phyloP scores from a whole-genome alignment of 2,329 filamentous ascomycete genomes.

The Penicillium sp. region DNA sequence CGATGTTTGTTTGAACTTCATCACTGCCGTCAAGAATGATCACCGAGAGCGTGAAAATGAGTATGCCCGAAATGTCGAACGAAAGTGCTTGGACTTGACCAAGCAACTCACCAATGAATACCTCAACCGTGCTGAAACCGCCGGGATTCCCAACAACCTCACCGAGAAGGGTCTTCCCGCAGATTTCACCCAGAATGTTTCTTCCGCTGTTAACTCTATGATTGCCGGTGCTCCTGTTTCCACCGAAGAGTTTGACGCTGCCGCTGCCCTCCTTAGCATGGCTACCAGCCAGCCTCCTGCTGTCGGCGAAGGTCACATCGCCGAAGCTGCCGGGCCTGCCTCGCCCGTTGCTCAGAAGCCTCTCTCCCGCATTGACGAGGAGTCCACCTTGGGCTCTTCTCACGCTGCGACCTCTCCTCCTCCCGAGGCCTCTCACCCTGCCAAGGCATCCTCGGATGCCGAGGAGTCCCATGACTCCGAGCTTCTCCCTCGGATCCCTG shows the following conservation, averaged over 20 bases:
- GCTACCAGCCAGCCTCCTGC: background rate
- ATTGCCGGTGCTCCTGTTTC: conserved; percentile 1
- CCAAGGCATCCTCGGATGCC: background rate
- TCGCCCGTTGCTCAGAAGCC: background rate
- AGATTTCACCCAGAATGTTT: conserved; percentile 1
- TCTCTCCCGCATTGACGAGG: conserved; percentile 4
- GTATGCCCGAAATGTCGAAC: conserved; percentile 6
- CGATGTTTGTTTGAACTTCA: conserved; percentile 16
- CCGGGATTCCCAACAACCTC: background rate
- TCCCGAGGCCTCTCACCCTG: background rate
- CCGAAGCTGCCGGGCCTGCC: background rate
- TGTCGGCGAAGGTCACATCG: conserved; percentile 1
- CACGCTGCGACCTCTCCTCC: conserved; percentile 1
- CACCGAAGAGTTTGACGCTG: conserved; percentile 11
- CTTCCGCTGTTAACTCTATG: conserved; percentile 3
- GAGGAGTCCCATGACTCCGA: conserved; percentile 5
- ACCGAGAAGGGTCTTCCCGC: background rate
- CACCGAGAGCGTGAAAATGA: background rate
- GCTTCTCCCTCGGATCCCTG: conserved; percentile 2
- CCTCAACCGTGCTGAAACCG: background rate
- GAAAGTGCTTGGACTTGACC: conserved; percentile 7
- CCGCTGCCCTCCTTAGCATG: conserved; percentile 12
- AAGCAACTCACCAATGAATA: conserved; percentile 9
- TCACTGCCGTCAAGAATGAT: conserved; percentile 13
- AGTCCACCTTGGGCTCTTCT: conserved; percentile 4